Evolutionary conservation across 1,139 yeast species (phyloP).

Genomic region (Sugiyamaella xylanicola): DNA sequence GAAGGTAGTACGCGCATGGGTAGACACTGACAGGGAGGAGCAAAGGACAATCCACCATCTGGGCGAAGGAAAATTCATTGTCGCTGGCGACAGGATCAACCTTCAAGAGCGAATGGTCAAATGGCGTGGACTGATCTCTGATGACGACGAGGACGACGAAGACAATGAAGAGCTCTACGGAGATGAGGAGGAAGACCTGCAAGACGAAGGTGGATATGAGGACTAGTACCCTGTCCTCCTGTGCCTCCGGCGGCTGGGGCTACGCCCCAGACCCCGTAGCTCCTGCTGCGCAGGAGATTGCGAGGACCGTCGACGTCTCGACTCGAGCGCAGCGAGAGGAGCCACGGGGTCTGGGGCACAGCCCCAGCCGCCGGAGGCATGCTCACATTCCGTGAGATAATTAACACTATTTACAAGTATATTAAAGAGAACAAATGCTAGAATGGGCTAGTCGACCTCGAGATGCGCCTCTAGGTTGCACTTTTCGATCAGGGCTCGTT

Average conservation of each 20-base stretch:
- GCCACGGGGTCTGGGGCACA: neutral
- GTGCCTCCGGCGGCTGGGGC: neutral
- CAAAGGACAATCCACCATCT: conserved; percentile 23
- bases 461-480: conserved; percentile 30
- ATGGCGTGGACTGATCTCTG: conserved; percentile 24
- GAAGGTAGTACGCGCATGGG: conserved; percentile 24
- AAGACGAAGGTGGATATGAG: neutral
- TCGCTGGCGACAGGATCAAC: conserved; percentile 20
- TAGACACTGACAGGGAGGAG: conserved; percentile 10
- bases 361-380: conserved; percentile 9
- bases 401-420: too few species aligned
- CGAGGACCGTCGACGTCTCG: too few species aligned
- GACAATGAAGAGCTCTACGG: neutral
- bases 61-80: conserved; percentile 24
- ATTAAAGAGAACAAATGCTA: too few species aligned
- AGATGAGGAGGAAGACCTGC: neutral
- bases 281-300: neutral
- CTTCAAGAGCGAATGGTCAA: conserved; percentile 23
- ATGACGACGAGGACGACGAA: conserved; percentile 7
- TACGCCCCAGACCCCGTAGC: neutral
- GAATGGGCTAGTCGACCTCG: conserved; percentile 17
- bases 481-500: conserved; percentile 33
- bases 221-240: neutral
- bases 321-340: conserved; percentile 1
- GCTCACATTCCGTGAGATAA: neutral